Evolutionary conservation across 2,329 filamentous ascomycete genomes (phyloP).

Genomic region (Clarireedia hainanense): DNA sequence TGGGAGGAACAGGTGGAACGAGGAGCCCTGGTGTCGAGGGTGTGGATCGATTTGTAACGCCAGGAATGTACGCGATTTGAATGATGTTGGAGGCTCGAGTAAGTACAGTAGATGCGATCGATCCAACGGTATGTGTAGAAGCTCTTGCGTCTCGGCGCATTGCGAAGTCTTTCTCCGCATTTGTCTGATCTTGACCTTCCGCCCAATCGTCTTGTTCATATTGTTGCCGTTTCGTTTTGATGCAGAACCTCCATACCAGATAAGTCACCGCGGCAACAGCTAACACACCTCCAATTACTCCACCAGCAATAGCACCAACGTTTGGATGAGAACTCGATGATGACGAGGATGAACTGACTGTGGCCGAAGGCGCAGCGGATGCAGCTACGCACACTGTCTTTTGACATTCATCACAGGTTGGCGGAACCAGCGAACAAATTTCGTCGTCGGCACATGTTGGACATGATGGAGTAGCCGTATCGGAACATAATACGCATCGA

Average conservation of each 20-base stretch:
- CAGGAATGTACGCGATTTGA: conserved; percentile 97
- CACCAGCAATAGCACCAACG: conserved; percentile 81
- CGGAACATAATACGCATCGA: conserved; percentile 50
- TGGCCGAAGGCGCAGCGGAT: conserved; percentile 16
- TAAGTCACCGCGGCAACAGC: conserved; percentile 68
- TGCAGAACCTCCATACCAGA: conserved; percentile 78
- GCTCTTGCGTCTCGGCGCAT: conserved; percentile 54
- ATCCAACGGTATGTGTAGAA: conserved; percentile 79
- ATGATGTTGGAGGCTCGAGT: conserved; percentile 98
- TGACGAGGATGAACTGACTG: conserved; percentile 23
- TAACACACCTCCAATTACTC: conserved; percentile 78
- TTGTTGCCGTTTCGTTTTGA: conserved; percentile 69
- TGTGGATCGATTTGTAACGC: conserved; percentile 85
- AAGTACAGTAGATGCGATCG: conserved; percentile 89
- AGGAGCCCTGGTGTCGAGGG: conserved; percentile 74
- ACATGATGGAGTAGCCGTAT: conserved; percentile 44
- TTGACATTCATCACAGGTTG: conserved; percentile 53
- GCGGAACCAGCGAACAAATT: conserved; percentile 51
- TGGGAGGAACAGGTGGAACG: conserved; percentile 88
- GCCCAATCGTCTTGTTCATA: conserved; percentile 53
- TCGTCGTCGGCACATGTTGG: conserved; percentile 47
- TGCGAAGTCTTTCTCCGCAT: conserved; percentile 45
- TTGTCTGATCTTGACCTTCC: conserved; percentile 41
- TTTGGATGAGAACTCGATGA: conserved; percentile 48
- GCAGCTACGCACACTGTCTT: conserved; percentile 45